Evolutionary conservation across 2,329 filamentous ascomycete species (phyloP).

Genomic region (Penicillium sp.): DNA sequence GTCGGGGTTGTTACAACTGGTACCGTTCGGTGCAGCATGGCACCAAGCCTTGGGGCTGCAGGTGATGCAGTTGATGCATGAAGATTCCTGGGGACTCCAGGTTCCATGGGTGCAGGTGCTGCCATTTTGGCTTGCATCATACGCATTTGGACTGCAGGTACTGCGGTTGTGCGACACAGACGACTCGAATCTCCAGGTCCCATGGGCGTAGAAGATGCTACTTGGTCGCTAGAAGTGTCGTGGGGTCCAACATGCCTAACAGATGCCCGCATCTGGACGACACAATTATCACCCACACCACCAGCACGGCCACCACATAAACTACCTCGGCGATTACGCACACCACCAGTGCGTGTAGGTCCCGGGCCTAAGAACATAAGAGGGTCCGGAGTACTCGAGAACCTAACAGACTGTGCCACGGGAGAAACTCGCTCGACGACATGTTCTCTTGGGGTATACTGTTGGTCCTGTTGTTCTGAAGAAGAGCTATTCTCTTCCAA

Average conservation of each 20-base stretch:
- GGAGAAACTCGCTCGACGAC: neutral
- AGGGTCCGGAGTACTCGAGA: too few species aligned
- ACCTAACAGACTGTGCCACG: too few species aligned
- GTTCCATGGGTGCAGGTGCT: neutral
- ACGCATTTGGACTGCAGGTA: too few species aligned
- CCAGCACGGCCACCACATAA: too few species aligned
- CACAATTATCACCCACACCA: too few species aligned
- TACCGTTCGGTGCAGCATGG: neutral
- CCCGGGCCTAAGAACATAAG: too few species aligned
- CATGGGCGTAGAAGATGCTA: neutral
- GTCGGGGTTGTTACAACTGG: neutral
- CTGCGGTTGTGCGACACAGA: too few species aligned
- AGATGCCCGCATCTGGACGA: neutral
- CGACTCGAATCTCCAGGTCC: neutral
- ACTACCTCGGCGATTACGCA: too few species aligned
- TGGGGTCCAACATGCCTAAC: fast-evolving
- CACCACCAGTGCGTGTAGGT: neutral
- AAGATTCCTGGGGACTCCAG: neutral
- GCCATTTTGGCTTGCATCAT: too few species aligned
- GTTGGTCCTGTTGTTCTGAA: neutral
- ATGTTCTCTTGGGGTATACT: neutral
- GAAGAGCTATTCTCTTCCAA: conserved; percentile 48
- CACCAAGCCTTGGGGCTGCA: neutral
- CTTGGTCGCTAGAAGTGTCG: neutral
- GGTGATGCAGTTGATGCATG: too few species aligned